Percentiles rank a stretch among this genome's conserved stretches.
Conservation (phyloP, 345 rosid species). For the Clarkia xantiana region DNA sequence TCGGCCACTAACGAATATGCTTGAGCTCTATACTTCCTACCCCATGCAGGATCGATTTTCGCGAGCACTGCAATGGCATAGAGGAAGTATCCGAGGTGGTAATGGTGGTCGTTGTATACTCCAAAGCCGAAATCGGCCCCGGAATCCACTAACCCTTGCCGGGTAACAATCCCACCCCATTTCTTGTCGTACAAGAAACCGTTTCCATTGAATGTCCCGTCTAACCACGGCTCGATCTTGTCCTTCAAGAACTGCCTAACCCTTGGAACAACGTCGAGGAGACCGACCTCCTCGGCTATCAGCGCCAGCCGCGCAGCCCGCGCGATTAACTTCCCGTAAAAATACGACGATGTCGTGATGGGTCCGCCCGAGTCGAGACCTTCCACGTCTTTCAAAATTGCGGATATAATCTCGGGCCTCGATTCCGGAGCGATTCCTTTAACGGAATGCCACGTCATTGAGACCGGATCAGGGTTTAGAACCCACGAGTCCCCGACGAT, state of each 20-base stretch:
- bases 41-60: constrained; percentile 78
- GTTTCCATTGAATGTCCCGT: constrained; percentile 57
- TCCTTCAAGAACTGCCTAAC: constrained; percentile 55
- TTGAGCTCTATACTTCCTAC: constrained; percentile 60
- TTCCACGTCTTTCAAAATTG: constrained; percentile 54
- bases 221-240: constrained; percentile 75
- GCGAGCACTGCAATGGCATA: constrained; percentile 79
- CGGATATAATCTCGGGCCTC: constrained; percentile 39
- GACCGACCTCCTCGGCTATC: constrained; percentile 70
- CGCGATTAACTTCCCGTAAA: constrained; percentile 67
- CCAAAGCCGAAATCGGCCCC: constrained; percentile 89
- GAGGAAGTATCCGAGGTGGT: constrained; percentile 78
- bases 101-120: constrained; percentile 65
- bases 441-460: constrained; percentile 82
- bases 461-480: constrained; percentile 39
- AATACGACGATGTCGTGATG: constrained; percentile 50
- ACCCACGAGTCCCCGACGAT: constrained; percentile 77
- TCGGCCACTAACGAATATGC: constrained; percentile 79
- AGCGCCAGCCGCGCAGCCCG: constrained; percentile 84
- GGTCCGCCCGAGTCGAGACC: constrained; percentile 34
- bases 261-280: constrained; percentile 47
- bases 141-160: constrained; percentile 44
- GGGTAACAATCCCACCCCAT: constrained; percentile 84
- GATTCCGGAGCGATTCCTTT: constrained; percentile 45
- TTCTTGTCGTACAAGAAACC: constrained; percentile 66